Percentiles rank a stretch among this genome's conserved stretches.
phyloP scores from a whole-genome alignment of 1,139 yeast species.

The Blastobotrys apis region DNA sequence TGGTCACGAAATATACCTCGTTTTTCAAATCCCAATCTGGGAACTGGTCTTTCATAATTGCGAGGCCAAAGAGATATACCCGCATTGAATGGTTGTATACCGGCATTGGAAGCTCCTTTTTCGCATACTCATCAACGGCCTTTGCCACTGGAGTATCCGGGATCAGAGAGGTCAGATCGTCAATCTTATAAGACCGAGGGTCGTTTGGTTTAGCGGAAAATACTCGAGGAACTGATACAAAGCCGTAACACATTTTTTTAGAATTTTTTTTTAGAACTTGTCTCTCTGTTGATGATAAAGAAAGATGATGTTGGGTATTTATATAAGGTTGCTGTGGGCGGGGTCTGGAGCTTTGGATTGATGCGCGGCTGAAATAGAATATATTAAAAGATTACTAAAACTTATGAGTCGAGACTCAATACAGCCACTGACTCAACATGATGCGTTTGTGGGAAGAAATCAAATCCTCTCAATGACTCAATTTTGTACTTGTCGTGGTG shows the following conservation, averaged over 20 bases:
- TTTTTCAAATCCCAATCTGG: conserved; percentile 21
- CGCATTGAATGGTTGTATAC: conserved; percentile 23
- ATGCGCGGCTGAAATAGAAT: no score
- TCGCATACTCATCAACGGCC: conserved; percentile 14
- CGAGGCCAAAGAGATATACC: conserved; percentile 20
- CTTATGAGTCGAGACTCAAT: conserved; percentile 35
- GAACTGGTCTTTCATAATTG: conserved; percentile 22
- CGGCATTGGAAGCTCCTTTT: conserved; percentile 17
- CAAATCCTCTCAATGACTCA: conserved; percentile 88
- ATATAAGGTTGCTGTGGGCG: neutral
- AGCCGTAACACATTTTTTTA: conserved; percentile 11
- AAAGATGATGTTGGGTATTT: neutral
- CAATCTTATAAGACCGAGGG: neutral
- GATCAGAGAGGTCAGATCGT: neutral
- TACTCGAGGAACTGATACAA: conserved; percentile 5
- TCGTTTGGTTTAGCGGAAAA: conserved; percentile 2
- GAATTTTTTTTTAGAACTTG: neutral
- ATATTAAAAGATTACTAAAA: neutral
- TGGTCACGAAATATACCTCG: conserved; percentile 18
- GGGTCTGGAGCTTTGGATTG: neutral
- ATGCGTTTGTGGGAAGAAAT: conserved; percentile 96
- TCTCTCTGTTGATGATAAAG: neutral
- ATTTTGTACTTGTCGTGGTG: conserved; percentile 48
- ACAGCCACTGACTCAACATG: conserved; percentile 97
- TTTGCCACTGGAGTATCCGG: conserved; percentile 4